A percentile compares a stretch with the other conserved stretches of the same genome.
Conservation (phyloP, 2,329 filamentous ascomycete species). For the Hymenoscyphus infarciens region DNA sequence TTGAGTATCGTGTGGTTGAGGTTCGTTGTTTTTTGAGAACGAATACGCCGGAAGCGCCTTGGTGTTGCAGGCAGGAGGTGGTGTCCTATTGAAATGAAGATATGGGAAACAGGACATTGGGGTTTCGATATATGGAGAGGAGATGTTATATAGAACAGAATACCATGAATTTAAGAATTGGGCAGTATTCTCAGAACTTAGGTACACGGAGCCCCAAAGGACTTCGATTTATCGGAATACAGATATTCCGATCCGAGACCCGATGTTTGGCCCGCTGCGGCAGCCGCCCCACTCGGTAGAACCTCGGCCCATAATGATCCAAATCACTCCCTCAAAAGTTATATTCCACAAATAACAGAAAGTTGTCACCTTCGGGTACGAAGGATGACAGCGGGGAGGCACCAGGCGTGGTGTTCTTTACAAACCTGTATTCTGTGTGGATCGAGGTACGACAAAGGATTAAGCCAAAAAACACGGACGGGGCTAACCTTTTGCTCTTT, state of each 20-base stretch:
- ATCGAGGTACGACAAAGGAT: too few relatives aligned
- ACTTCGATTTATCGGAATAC: not conserved
- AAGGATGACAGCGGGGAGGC: too few relatives aligned
- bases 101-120: not conserved
- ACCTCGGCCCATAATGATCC: too few relatives aligned
- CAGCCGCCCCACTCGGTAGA: too few relatives aligned
- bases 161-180: not conserved
- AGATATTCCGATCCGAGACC: not conserved
- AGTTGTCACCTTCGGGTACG: too few relatives aligned
- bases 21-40: constrained; percentile 11
- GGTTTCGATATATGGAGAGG: not conserved
- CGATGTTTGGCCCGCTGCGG: not conserved
- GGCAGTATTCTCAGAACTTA: too few relatives aligned
- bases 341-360: too few relatives aligned
- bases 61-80: not conserved
- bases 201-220: not conserved
- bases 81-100: not conserved
- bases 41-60: not conserved
- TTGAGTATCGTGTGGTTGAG: constrained; percentile 9
- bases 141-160: not conserved
- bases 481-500: too few relatives aligned
- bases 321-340: too few relatives aligned
- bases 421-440: too few relatives aligned
- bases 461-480: too few relatives aligned
- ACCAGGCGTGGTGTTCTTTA: too few relatives aligned